phyloP scores from a whole-genome alignment of 2,329 filamentous ascomycete genomes.

The Fusarium transvaalense region DNA sequence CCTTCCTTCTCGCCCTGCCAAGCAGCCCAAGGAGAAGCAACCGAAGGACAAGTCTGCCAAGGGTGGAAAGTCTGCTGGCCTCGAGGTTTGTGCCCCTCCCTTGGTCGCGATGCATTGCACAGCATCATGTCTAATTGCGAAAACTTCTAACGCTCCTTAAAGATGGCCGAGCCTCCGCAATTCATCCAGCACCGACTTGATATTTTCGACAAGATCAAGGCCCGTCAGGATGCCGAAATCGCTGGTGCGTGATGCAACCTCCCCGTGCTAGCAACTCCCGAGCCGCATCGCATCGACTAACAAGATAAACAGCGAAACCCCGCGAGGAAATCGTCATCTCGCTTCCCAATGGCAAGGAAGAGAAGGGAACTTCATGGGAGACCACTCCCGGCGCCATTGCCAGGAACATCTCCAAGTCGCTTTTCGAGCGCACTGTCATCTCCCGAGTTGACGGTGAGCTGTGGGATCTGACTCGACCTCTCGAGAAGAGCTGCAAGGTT shows the following conservation, averaged over 20 bases:
- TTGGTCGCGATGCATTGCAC: conserved; percentile 11
- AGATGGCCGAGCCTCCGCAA: conserved; percentile 69
- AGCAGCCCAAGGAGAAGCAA: conserved; percentile 54
- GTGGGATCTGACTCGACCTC: conserved; percentile 92
- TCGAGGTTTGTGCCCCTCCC: conserved; percentile 57
- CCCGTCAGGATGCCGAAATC: conserved; percentile 82
- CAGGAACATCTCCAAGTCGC: conserved; percentile 84
- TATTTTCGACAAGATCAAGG: conserved; percentile 90
- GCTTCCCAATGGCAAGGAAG: conserved; percentile 77
- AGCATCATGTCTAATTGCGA: conserved; percentile 6
- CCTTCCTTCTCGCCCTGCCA: conserved; percentile 54
- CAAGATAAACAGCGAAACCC: conserved; percentile 68
- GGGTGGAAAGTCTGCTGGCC: conserved; percentile 70
- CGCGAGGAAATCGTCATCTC: conserved; percentile 81
- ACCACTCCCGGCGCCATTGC: conserved; percentile 86
- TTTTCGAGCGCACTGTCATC: conserved; percentile 88
- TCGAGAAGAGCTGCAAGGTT: conserved; percentile 89
- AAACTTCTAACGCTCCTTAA: conserved; percentile 38
- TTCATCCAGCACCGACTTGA: conserved; percentile 87
- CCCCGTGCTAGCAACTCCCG: conserved; percentile 2
- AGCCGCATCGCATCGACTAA: conserved; percentile 39
- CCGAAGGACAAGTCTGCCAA: conserved; percentile 57
- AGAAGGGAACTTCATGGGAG: conserved; percentile 86
- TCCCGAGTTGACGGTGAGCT: conserved; percentile 85
- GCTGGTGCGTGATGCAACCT: conserved; percentile 52